phyloP scores from a whole-genome alignment of 495 filamentous ascomycete species.

The Penicillium roqueforti region DNA sequence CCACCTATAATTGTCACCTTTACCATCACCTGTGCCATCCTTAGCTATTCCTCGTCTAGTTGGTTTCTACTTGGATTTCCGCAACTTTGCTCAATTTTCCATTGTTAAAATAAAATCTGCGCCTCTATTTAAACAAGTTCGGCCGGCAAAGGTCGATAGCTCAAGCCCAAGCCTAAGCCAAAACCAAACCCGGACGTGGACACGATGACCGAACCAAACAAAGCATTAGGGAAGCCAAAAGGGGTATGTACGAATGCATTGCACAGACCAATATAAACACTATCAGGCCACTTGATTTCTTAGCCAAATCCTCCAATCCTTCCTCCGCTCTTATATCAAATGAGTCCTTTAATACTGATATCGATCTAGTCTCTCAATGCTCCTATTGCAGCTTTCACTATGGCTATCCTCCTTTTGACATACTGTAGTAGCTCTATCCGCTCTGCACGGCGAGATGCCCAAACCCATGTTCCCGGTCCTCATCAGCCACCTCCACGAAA shows the following conservation, averaged over 20 bases:
- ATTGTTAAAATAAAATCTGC: neutral
- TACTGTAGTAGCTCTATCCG: conserved; percentile 49
- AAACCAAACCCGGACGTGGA: neutral
- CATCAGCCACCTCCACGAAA: conserved; percentile 9
- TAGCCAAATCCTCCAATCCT: neutral
- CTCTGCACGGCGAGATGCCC: conserved; percentile 39
- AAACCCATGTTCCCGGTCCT: conserved; percentile 12
- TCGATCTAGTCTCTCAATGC: conserved; percentile 40
- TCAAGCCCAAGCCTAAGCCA: neutral
- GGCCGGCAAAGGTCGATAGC: neutral
- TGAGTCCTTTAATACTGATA: conserved; percentile 1
- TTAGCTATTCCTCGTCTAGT: neutral
- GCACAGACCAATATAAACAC: neutral
- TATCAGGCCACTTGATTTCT: neutral
- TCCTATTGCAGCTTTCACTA: conserved; percentile 48
- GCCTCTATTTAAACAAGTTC: neutral
- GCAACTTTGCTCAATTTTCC: neutral
- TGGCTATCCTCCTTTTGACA: conserved; percentile 46
- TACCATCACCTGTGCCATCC: neutral
- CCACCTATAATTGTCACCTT: neutral
- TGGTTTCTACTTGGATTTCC: neutral
- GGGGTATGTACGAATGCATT: conserved; percentile 19
- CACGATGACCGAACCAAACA: conserved; percentile 16
- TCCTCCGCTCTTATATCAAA: neutral
- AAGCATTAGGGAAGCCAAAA: conserved; percentile 16